Evolutionary conservation across 192 early-diverging fungal species (phyloP).

Genomic region (Lobosporangium transversale): DNA sequence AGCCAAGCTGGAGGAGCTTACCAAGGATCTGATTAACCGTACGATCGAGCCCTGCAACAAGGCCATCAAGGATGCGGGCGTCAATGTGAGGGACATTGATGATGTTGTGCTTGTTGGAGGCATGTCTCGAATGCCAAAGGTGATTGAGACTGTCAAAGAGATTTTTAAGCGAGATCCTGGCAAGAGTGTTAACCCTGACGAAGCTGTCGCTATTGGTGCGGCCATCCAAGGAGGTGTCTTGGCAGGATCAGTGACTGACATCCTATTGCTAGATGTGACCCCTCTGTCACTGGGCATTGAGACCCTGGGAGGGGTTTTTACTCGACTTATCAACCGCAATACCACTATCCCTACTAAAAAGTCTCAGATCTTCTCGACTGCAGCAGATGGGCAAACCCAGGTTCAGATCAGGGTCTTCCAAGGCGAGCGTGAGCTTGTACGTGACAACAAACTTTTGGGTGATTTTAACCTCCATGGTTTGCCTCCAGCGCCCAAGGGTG

Average conservation of each 20-base stretch:
- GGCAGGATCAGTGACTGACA: conserved; percentile 95
- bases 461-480: conserved; percentile 96
- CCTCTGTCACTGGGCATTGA: conserved; percentile 98
- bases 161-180: conserved; percentile 92
- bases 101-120: conserved; percentile 98
- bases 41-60: conserved; percentile 94
- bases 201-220: conserved; percentile 98
- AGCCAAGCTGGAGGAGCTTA: conserved; percentile 87
- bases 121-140: conserved; percentile 98
- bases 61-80: conserved; percentile 95
- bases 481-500: conserved; percentile 96
- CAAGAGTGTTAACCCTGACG: conserved; percentile 98
- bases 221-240: conserved; percentile 98
- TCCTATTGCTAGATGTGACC: conserved; percentile 95
- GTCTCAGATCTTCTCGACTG: conserved; percentile 98
- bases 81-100: conserved; percentile 81
- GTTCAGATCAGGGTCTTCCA: conserved; percentile 99
- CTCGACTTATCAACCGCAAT: conserved; percentile 96
- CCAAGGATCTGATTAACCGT: conserved; percentile 82
- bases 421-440: conserved; percentile 96
- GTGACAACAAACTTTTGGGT: conserved; percentile 98
- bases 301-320: conserved; percentile 98
- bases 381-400: conserved; percentile 97
- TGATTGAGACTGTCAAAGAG: conserved; percentile 89
- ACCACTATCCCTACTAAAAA: conserved; percentile 99